phyloP scores from a whole-genome alignment of 23 red algal genomes.

The Gracilaria domingensis region DNA sequence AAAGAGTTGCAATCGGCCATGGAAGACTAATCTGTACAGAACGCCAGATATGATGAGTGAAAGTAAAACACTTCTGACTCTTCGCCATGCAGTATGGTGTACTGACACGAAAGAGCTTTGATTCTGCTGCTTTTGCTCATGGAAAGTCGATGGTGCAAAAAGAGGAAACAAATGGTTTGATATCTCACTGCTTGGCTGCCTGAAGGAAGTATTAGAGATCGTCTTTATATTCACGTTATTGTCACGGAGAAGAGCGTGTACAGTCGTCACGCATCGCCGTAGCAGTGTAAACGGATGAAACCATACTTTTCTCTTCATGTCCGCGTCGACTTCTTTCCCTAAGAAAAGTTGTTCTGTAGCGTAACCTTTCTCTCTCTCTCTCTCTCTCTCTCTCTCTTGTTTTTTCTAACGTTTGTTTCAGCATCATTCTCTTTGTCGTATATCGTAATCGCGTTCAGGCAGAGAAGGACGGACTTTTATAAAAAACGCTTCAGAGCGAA shows the following conservation, averaged over 20 bases:
- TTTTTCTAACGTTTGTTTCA: no score
- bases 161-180: not conserved
- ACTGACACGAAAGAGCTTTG: constrained; percentile 1
- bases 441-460: no score
- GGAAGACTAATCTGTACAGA: not conserved
- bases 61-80: not conserved
- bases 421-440: no score
- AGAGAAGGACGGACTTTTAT: no score
- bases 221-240: not conserved
- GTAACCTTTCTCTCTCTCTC: no score
- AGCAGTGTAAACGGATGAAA: not conserved
- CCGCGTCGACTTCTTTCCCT: no score
- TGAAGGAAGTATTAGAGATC: not conserved
- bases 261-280: not conserved
- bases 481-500: no score
- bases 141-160: not conserved
- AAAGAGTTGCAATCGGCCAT: not conserved
- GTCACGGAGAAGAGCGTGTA: not conserved
- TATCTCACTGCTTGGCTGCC: not conserved
- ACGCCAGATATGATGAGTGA: not conserved
- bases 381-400: no score
- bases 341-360: no score
- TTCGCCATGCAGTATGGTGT: not conserved
- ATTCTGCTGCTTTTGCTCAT: not conserved
- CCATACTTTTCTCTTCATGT: not conserved